Evolutionary conservation across 2,329 filamentous ascomycete genomes (phyloP).

Genomic region (Elsinoe necatrix): DNA sequence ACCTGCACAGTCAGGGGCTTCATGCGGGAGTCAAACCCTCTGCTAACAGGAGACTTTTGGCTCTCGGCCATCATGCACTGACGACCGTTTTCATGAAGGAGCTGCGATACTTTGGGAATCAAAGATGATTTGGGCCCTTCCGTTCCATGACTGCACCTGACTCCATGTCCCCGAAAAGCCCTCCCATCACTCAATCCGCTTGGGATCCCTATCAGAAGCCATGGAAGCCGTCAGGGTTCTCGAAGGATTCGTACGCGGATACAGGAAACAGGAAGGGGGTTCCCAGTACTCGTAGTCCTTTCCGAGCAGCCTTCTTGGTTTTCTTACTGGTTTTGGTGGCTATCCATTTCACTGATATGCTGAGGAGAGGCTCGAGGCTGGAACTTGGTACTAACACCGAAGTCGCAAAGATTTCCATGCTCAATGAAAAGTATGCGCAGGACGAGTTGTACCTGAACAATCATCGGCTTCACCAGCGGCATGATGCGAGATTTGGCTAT

Average conservation of each 20-base stretch:
- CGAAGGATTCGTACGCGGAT: not conserved
- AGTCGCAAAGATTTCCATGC: conserved; percentile 16
- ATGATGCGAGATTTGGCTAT: conserved; percentile 28
- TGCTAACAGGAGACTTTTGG: not conserved
- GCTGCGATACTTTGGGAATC: not conserved
- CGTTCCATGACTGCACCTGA: not conserved
- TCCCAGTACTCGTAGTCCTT: not conserved
- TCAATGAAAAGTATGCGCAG: conserved; percentile 7
- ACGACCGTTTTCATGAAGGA: not conserved
- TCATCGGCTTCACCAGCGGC: conserved; percentile 27
- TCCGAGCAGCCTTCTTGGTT: not conserved
- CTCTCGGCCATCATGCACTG: not conserved
- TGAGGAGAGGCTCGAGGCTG: not conserved
- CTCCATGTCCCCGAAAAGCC: not conserved
- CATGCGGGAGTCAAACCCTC: too few species aligned
- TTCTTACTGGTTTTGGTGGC: not conserved
- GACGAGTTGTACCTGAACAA: conserved; percentile 28
- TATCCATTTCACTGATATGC: not conserved
- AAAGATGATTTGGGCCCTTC: not conserved
- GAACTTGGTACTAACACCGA: not conserved
- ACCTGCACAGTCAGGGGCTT: not conserved
- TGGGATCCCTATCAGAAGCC: not conserved
- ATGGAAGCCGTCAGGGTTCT: not conserved
- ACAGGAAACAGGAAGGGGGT: not conserved
- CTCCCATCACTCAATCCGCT: not conserved